Conservation (phyloP, 2,329 filamentous ascomycete genomes). For the Microsporum canis region DNA sequence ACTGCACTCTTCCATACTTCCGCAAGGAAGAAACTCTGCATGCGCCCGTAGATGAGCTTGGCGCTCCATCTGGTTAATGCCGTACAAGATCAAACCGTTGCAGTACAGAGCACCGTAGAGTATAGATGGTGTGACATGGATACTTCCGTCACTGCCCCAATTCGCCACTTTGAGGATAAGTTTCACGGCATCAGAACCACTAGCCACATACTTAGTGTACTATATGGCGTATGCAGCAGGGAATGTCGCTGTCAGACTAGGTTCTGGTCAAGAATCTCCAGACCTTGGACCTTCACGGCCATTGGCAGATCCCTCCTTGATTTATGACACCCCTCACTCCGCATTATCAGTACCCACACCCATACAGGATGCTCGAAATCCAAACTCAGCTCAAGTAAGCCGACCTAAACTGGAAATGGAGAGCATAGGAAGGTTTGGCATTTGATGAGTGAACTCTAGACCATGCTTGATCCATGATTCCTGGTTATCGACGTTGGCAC, state of each 20-base stretch:
- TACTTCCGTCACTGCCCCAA: background rate
- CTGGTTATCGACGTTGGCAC: background rate
- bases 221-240: background rate
- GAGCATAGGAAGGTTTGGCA: background rate
- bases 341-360: background rate
- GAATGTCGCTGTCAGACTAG: background rate
- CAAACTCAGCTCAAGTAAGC: background rate
- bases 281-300: background rate
- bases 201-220: background rate
- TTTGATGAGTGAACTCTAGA: background rate
- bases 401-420: background rate
- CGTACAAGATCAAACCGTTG: background rate
- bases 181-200: background rate
- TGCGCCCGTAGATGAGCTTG: background rate
- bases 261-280: conserved; percentile 1
- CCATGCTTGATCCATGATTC: background rate
- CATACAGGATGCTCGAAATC: background rate
- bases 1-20: background rate
- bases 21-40: background rate
- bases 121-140: background rate
- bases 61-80: background rate
- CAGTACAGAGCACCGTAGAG: background rate
- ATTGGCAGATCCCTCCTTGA: conserved; percentile 1
- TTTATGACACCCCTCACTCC: conserved; percentile 2
- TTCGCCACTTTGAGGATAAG: conserved; percentile 4